Base-by-base conservation (phyloP, 208 protist species). In the Lotmaria passim region DNA sequence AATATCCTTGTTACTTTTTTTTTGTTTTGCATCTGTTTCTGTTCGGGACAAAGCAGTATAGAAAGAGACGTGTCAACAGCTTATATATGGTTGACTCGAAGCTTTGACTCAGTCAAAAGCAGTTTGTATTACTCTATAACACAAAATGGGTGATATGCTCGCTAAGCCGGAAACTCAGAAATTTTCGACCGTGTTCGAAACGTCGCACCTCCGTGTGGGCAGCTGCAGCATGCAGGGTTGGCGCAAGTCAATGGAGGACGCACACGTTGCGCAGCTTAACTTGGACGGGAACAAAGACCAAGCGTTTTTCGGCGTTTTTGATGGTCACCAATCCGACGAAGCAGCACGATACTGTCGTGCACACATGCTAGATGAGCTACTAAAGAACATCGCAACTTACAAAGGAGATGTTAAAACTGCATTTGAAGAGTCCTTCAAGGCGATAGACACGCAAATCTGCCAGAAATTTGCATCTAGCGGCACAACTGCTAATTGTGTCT, bases 161-260 rank as follows among this genome's bases (percentile, higher is more conserved):
- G 82, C 86, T 8, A 96, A 94, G 59, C 94, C 94, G 21, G 86
- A 95, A 39, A 93, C 82, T 36, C 90, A 98, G 57, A 98, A 98
- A 69, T 89, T 94, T 52, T 94, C 94, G 23, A 94, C 87, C 17
- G 83, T 87, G 11, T 93, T 94, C 68, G 84, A 96, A 65, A 98
- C 92, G 7, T 84, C 80, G 11, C 86, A 93, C 69, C 58, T 95
- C 7, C 78, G 79, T 59, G 90, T 95, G 8, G 94, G 87, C 6
- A 91, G 87, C 62, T 96, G 90, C 74, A 89, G 83, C 34, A 98
- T 98, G 94, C 94, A 98, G 53, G 94, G 93, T 3, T 98, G 90
- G 89, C 57, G 94, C 8, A 89, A 93, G 43, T 82, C 85, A 2
- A 98, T 98, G 94, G 92, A 98, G 75, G 94, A 98, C 69, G 87